Evolutionary conservation across 179 eudicot species (phyloP).

Genomic region (Spergularia azorica): DNA sequence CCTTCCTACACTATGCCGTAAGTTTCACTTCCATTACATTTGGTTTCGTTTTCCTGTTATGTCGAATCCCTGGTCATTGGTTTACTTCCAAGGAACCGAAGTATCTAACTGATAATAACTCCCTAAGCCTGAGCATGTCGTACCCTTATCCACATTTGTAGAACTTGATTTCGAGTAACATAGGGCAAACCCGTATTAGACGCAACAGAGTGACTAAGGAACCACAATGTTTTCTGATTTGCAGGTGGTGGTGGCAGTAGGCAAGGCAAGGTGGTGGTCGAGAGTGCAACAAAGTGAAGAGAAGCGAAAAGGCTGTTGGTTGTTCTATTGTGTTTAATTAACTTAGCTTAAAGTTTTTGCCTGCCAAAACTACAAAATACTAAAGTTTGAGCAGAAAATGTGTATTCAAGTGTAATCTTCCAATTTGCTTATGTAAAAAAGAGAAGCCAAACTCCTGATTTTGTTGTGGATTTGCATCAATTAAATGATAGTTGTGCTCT

Average conservation of each 20-base stretch:
- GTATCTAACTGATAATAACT: background rate
- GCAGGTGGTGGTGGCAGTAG: constrained; percentile 45
- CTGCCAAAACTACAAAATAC: constrained; percentile 11
- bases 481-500: constrained; percentile 8
- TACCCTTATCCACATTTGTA: no score
- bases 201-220: background rate
- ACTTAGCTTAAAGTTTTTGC: constrained; percentile 17
- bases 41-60: background rate
- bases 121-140: no score
- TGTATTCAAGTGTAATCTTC: constrained; percentile 30
- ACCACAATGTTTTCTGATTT: background rate
- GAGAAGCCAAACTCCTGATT: constrained; percentile 33
- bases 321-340: constrained; percentile 21
- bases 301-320: constrained; percentile 1
- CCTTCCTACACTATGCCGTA: constrained; percentile 56
- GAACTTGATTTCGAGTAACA: no score
- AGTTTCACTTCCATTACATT: constrained; percentile 29
- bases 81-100: background rate
- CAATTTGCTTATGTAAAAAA: constrained; percentile 29
- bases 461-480: constrained; percentile 30
- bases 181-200: no score
- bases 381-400: constrained; percentile 23
- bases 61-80: background rate
- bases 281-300: constrained; percentile 34
- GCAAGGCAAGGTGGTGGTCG: constrained; percentile 43